Evolutionary conservation across 139 green algal species (phyloP), one percentile per base, ranked within the genome.

Genomic region (Desmodesmus armatus): DNA sequence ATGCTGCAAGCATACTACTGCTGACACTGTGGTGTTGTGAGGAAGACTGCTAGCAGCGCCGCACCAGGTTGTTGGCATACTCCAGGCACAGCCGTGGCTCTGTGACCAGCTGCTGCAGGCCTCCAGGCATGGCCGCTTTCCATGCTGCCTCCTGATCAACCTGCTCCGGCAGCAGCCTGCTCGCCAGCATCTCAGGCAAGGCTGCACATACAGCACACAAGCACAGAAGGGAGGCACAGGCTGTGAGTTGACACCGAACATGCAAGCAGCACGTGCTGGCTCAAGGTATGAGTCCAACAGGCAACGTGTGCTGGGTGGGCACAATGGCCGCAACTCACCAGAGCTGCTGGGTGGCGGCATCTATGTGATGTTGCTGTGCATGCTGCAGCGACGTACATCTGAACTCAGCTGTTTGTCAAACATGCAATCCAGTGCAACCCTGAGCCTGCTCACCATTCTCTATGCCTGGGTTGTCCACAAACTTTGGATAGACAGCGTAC

Each of bases 401-500:
- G 47, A 55, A 55, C 47, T 21, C 47, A 55, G 60, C 11, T 17
- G 60, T 69, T 33, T 29, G 23, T 9, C 13, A 7, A 69, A n/a
- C 25, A 29, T 69, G 60, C 13, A 37, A 17, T 37, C 5, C 60
- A 17, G n/a, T 13, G 47, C 47, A 55, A 55, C 9, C 47, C 7
- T 7, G 9, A 55, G 47, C 47, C 51, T 35, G 15, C 76, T 82
- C 62, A 82, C 76, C 72, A 37, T 51, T 47, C 33, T 82, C 76
- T 19, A 82, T 72, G 55, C 53, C 55, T 58, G 37, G 76, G 37
- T 72, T 53, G 47, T 82, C 76, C 21, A 53, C 40, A 39, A 40
- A 72, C 76, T 82, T 82, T 5, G 76, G 76, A 37, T 82, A 82
- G 23, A 82, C 15, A 3, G 62, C n/a, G 55, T 82, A 82, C 55